Percentiles rank a stretch among this genome's conserved stretches.
Evolutionary conservation across 2,329 filamentous ascomycete genomes (phyloP).

Genomic region (Ophiosphaerella narmari): DNA sequence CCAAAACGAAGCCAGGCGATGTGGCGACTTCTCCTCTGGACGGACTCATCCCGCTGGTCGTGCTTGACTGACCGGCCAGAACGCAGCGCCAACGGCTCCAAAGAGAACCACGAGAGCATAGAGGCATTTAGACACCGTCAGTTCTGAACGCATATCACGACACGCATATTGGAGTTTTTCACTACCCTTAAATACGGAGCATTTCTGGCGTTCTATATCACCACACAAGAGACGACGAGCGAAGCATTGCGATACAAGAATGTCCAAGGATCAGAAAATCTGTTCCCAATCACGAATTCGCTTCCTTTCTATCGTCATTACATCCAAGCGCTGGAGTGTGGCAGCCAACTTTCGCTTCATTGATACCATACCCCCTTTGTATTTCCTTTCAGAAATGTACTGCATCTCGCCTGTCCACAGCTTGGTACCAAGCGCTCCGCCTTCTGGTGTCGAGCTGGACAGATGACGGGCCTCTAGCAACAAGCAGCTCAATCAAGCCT

Average conservation of each 20-base stretch:
- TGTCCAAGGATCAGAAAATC: constrained; percentile 2
- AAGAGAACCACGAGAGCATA: constrained; percentile 5
- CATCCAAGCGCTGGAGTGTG: constrained; percentile 46
- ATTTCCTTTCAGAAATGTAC: constrained; percentile 9
- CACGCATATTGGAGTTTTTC: constrained; percentile 14
- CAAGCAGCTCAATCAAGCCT: constrained; percentile 3
- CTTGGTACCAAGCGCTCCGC: constrained; percentile 38
- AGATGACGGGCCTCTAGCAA: constrained; percentile 32
- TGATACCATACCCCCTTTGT: constrained; percentile 18
- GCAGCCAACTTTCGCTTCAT: constrained; percentile 31
- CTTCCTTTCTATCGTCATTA: constrained; percentile 28
- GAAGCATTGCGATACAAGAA: not conserved
- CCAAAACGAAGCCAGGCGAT: constrained; percentile 48
- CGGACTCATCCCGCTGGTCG: constrained; percentile 35
- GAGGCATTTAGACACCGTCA: not conserved
- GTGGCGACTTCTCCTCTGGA: constrained; percentile 40
- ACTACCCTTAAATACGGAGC: constrained; percentile 22
- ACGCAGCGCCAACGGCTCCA: constrained; percentile 6
- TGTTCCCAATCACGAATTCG: constrained; percentile 16
- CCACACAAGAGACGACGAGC: constrained; percentile 6
- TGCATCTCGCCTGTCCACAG: constrained; percentile 33
- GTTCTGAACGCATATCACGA: constrained; percentile 2
- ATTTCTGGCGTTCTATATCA: constrained; percentile 42
- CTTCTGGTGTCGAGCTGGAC: constrained; percentile 33
- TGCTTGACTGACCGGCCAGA: constrained; percentile 34